Base-by-base conservation (phyloP, 768 basidiomycete genomes). In the Cyclocybe aegerita region DNA sequence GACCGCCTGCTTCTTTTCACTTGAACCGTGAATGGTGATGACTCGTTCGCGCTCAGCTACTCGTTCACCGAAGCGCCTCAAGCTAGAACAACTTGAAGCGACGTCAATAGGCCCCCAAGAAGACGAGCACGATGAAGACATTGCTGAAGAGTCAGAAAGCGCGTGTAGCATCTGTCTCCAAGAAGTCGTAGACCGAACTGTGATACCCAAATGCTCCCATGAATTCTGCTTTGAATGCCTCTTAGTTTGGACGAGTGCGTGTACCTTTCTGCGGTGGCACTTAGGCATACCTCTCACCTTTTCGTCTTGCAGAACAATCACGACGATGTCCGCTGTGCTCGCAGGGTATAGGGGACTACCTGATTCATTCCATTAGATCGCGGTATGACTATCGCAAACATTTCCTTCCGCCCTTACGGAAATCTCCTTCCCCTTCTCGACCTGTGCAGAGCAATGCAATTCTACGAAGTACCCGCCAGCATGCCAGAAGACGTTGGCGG, bases 201-300 rank as follows among this genome's bases (percentile, higher is more conserved):
- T 95, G 35, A 74, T 96, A 17, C 90, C 93, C 1, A 77, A 74
- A 7, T 97, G 94, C 66, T 88, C 90, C 1, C 94, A 98, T 72
- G 88, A 90, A 61, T 95, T 95, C 62, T 98, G 94, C 61, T 96
- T 96, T 57, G 89, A 91, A 49, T 98, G 94, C 65, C 76, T 97
- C 16, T 71, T 88, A 41, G 69, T 93, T 1, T 96, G 93, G 94
- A 80, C 88, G 46, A 86, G 90, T 90, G 52, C 57, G 79, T 70
- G 23, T 5, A 23, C 5, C 23, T 23, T 23, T 23, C 23, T 23
- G 23, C 23, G 23, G 23, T 5, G 23, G 23, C 23, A 23, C 23
- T 23, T 23, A 0, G 23, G 23, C 23, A 5, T 5, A 23, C 23
- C 23, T 23, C 23, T 23, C 23, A 23, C 23, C 23, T 23, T 23